Conservation (phyloP, 441 rosid species). For the Adansonia gregorii region DNA sequence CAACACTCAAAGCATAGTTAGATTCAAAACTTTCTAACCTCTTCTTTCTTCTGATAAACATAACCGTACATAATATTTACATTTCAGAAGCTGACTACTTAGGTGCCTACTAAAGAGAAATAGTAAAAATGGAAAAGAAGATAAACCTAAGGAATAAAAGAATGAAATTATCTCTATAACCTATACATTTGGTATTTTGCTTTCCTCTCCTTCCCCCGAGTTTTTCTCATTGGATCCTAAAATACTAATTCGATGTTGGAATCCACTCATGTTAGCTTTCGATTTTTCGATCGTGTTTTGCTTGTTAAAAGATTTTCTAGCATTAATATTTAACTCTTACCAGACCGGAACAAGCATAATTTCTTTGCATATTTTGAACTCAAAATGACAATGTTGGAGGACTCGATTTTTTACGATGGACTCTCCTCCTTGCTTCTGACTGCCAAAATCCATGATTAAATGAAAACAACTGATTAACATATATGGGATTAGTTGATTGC, state of each 20-base stretch:
- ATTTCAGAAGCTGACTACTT: neutral
- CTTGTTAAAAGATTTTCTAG: conserved; percentile 11
- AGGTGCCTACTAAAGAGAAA: neutral
- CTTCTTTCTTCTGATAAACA: neutral
- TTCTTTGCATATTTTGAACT: neutral
- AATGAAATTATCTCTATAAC: conserved; percentile 11
- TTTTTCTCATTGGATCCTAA: neutral
- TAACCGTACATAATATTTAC: neutral
- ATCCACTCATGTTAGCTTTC: neutral
- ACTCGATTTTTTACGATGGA: conserved; percentile 4
- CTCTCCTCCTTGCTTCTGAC: conserved; percentile 35
- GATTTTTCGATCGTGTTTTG: neutral
- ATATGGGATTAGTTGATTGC: neutral
- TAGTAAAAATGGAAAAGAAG: neutral
- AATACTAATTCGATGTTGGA: neutral
- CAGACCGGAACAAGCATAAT: neutral
- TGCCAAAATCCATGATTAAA: conserved; percentile 30
- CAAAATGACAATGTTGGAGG: neutral
- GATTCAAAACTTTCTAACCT: neutral
- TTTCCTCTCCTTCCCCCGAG: neutral
- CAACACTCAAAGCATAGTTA: neutral
- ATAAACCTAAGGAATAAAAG: neutral
- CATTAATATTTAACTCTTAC: neutral
- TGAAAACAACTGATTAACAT: conserved; percentile 9
- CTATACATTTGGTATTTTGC: neutral